Evolutionary conservation across 2,329 filamentous ascomycete species (phyloP).

Genomic region (Beauveria sp.): DNA sequence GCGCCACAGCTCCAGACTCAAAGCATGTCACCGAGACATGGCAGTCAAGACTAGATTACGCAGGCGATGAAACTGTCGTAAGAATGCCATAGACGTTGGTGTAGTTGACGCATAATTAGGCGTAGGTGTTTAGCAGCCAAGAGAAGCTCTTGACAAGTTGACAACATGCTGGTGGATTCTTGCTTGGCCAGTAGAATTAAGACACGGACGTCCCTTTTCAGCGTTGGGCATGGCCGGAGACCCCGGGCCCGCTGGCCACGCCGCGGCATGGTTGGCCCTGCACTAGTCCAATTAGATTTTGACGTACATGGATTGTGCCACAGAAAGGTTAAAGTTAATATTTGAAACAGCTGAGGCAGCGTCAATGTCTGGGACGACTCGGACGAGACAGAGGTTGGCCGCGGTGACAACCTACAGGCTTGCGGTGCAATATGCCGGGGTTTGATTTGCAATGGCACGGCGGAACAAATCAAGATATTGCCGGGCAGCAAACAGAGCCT

Average conservation of each 20-base stretch:
- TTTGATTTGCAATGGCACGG: background rate
- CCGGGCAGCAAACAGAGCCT: background rate
- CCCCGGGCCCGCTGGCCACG: conserved; percentile 5
- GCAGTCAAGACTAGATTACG: background rate
- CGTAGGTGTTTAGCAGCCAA: too few species aligned
- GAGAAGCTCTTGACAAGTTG: too few species aligned
- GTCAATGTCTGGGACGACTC: background rate
- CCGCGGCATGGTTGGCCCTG: background rate
- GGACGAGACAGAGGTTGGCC: background rate
- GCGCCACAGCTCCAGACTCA: background rate
- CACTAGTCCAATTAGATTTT: background rate
- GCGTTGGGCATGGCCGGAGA: background rate
- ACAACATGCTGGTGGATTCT: too few species aligned
- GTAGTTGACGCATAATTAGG: background rate
- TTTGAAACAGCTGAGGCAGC: background rate
- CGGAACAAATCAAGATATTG: background rate
- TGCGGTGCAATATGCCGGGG: background rate
- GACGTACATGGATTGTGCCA: background rate
- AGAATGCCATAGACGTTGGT: background rate
- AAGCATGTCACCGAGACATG: background rate
- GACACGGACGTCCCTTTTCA: background rate
- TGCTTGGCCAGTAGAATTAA: background rate
- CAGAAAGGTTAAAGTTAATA: background rate
- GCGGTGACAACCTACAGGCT: background rate
- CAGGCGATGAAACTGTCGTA: background rate